Evolutionary conservation across 2,329 filamentous ascomycete genomes (phyloP).

Genomic region (Fusarium mangiferae): DNA sequence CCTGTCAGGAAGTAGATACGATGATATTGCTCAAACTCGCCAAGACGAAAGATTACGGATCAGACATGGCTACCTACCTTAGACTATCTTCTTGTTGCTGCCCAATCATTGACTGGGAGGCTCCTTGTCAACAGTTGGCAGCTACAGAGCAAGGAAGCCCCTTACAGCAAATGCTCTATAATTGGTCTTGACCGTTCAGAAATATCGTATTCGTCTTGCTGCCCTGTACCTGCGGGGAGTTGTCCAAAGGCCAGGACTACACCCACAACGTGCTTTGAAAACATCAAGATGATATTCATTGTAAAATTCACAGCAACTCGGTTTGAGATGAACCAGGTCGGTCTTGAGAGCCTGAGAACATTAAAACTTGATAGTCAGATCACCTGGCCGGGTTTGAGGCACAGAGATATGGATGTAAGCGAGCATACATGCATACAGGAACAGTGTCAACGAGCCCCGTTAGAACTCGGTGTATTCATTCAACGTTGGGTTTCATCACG

Average conservation of each 20-base stretch:
- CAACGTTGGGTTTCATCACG: background rate
- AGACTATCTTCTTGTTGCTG: background rate
- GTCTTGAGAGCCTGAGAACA: background rate
- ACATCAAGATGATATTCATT: background rate
- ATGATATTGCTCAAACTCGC: background rate
- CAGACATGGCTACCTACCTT: background rate
- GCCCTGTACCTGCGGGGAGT: no score
- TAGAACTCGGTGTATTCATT: background rate
- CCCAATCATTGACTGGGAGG: background rate
- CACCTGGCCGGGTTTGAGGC: background rate
- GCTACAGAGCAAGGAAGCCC: background rate
- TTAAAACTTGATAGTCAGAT: background rate
- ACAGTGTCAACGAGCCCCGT: background rate
- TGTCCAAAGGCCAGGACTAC: background rate
- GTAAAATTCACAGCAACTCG: background rate
- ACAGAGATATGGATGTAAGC: background rate
- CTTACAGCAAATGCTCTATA: background rate
- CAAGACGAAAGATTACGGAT: background rate
- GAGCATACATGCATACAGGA: background rate
- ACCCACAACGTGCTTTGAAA: slow-evolving; percentile 5
- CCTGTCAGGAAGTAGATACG: background rate
- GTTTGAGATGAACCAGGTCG: no score
- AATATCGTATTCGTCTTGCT: background rate
- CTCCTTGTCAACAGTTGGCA: background rate
- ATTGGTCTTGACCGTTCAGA: background rate